Evolutionary conservation across 805 yeast species (phyloP), one percentile per base, ranked within the genome.

Genomic region (Starmerella vaccinii): DNA sequence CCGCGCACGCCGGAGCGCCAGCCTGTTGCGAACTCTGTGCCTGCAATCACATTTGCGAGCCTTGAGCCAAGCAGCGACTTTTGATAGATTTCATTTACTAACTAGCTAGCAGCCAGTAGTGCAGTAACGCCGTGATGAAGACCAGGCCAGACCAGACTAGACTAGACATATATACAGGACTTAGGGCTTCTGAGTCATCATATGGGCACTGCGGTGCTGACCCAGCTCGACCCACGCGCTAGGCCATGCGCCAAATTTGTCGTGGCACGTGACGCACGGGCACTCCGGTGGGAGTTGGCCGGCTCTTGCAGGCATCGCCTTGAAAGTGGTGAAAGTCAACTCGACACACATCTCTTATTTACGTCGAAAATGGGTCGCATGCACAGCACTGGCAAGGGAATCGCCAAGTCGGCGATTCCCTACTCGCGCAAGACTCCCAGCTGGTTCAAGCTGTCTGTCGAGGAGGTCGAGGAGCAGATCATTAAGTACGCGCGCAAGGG

Each of bases 341-440:
- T 50, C 52, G 54, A 53, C 55, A 53, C 55, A 55, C 55, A 49
- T 55, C n/a, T 53, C 37, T 35, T 50, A 35, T 41, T 48, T 48
- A 41, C 51, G 23, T 68, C 75, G 81, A 84, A 78, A 73, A 90
- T 90, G 98, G 98, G 95, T 89, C 95, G 98, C 80, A 82, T 90
- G 89, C 97, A 90, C 87, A 84, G 95, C 77, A 77, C 84, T 95
- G 99, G 99, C 77, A 92, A 92, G 78, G 99, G 99, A 78, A 94
- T 92, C 71, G 87, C 97, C 68, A 82, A 96, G 69, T 88, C 97
- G 72, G 95, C 98, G 71, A 78, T 88, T 75, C 98, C 99, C 75
- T 92, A 92, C 82, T 89, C 97, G 68, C 90, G 99, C 80, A 82
- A 82, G 76, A 80, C 94, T 74, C 98, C 97, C 74, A 78, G 96